Evolutionary conservation across 345 rosid species (phyloP).

Genomic region (Raphanus raphanistrum): DNA sequence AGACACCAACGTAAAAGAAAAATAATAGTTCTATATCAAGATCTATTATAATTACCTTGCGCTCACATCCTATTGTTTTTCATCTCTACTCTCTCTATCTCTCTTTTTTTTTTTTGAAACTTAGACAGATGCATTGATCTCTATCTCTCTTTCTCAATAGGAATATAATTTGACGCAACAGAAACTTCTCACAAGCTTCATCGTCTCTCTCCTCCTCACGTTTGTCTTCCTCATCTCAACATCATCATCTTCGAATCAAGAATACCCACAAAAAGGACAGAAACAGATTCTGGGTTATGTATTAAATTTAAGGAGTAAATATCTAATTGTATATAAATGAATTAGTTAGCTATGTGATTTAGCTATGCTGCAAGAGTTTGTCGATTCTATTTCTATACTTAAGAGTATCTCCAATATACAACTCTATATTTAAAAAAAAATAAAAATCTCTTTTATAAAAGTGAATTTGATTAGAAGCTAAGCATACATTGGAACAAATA

Average conservation of each 20-base stretch:
- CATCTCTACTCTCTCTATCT: too few relatives aligned
- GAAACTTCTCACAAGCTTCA: slow-evolving; percentile 23
- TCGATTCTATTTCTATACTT: not conserved
- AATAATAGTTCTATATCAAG: too few relatives aligned
- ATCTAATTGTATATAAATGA: not conserved
- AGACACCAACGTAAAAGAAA: too few relatives aligned
- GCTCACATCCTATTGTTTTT: too few relatives aligned
- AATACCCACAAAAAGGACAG: not conserved
- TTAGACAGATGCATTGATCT: too few relatives aligned
- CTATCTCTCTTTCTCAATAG: not conserved
- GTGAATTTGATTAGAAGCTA: too few relatives aligned
- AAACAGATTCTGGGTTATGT: not conserved
- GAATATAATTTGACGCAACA: slow-evolving; percentile 23
- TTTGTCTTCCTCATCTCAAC: slow-evolving; percentile 33
- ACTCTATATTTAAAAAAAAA: too few relatives aligned
- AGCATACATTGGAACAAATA: too few relatives aligned
- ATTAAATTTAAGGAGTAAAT: not conserved
- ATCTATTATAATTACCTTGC: too few relatives aligned
- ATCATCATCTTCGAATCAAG: slow-evolving; percentile 26
- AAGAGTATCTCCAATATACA: too few relatives aligned
- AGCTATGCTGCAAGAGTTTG: not conserved
- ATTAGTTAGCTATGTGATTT: not conserved
- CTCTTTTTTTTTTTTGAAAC: too few relatives aligned
- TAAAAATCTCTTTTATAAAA: too few relatives aligned
- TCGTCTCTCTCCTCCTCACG: slow-evolving; percentile 26